Evolutionary conservation across 495 filamentous ascomycete genomes (phyloP).

Genomic region (Lichina pygmaea): DNA sequence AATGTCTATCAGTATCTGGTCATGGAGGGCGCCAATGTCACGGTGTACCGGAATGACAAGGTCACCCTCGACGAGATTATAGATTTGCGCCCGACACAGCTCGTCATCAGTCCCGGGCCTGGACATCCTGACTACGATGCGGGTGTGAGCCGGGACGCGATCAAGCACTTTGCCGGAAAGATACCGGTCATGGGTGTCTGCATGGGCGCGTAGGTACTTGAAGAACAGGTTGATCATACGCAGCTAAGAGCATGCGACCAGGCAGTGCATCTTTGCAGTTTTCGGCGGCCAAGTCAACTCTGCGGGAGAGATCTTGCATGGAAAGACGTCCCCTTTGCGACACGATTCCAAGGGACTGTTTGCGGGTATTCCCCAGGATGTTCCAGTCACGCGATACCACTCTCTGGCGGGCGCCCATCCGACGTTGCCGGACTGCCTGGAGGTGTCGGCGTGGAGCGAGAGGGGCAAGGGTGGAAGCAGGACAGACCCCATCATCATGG

Average conservation of each 20-base stretch:
- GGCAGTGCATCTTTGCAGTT: conserved; percentile 76
- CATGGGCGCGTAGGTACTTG: conserved; percentile 60
- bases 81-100: conserved; percentile 59
- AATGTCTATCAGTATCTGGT: conserved; percentile 97
- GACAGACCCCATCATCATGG: conserved; percentile 72
- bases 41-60: conserved; percentile 78
- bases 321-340: conserved; percentile 73
- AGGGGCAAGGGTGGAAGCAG: conserved; percentile 26
- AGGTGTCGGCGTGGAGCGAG: conserved; percentile 63
- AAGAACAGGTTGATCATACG: background rate
- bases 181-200: conserved; percentile 93
- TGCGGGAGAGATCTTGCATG: conserved; percentile 88
- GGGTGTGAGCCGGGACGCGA: conserved; percentile 74
- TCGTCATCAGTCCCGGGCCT: conserved; percentile 85
- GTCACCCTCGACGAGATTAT: conserved; percentile 64
- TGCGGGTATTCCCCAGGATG: conserved; percentile 39
- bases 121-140: conserved; percentile 79
- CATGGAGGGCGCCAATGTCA: conserved; percentile 72
- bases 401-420: conserved; percentile 82
- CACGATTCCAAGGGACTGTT: conserved; percentile 84
- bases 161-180: conserved; percentile 80
- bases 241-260: conserved; percentile 1
- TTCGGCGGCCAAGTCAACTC: conserved; percentile 81
- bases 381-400: conserved; percentile 86
- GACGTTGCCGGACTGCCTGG: conserved; percentile 63